Percentiles rank a stretch among this genome's conserved stretches.
Conservation (phyloP, 805 yeast species). For the Ogataea allantospora region DNA sequence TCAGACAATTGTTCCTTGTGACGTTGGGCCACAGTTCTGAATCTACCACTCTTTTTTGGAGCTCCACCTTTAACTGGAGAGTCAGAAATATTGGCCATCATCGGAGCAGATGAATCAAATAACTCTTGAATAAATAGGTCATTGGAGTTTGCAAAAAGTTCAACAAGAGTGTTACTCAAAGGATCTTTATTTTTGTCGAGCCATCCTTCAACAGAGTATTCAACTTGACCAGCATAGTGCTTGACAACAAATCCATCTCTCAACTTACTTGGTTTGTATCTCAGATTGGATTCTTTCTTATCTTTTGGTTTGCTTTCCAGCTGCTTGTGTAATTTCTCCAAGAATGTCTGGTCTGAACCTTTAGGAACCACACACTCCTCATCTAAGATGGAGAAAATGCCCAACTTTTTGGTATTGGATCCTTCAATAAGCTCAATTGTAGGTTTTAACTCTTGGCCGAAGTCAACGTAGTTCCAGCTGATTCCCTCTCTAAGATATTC, state of each 20-base stretch:
- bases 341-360: slow-evolving; percentile 78
- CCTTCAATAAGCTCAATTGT: slow-evolving; percentile 90
- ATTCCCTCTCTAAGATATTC: slow-evolving; percentile 59
- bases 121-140: slow-evolving; percentile 56
- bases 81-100: slow-evolving; percentile 26
- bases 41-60: slow-evolving; percentile 35
- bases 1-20: slow-evolving; percentile 81
- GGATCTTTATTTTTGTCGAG: slow-evolving; percentile 93
- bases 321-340: slow-evolving; percentile 68
- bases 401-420: slow-evolving; percentile 55
- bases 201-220: slow-evolving; percentile 91
- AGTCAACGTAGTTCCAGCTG: slow-evolving; percentile 78
- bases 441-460: slow-evolving; percentile 91
- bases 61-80: slow-evolving; percentile 33
- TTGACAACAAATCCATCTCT: slow-evolving; percentile 77
- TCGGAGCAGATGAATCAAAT: slow-evolving; percentile 38
- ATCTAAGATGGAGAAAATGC: slow-evolving; percentile 81
- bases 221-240: slow-evolving; percentile 97
- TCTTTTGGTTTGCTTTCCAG: slow-evolving; percentile 48
- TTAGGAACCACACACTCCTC: slow-evolving; percentile 96
- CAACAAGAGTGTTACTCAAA: slow-evolving; percentile 69
- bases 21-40: slow-evolving; percentile 80
- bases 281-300: slow-evolving; percentile 25
- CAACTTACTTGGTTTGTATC: slow-evolving; percentile 72
- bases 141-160: slow-evolving; percentile 55